Conservation (phyloP, 768 basidiomycete genomes). For the Boletus speciosus region DNA sequence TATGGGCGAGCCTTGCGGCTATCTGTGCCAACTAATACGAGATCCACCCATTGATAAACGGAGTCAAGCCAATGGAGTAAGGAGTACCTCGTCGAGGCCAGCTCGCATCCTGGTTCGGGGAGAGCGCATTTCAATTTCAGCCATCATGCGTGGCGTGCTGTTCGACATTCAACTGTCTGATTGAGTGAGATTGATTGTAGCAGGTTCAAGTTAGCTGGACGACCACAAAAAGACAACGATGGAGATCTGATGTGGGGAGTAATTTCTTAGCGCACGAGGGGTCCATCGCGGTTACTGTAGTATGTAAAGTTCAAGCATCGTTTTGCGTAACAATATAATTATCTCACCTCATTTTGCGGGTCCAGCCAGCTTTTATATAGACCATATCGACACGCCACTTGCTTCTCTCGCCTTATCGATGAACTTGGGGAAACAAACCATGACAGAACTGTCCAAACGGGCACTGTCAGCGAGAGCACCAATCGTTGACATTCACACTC, state of each 20-base stretch:
- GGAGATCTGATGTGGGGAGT: not conserved
- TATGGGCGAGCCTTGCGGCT: constrained; percentile 22
- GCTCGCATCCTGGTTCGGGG: constrained; percentile 18
- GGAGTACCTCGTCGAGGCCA: constrained; percentile 29
- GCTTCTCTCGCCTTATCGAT: constrained; percentile 24
- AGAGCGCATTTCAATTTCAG: constrained; percentile 9
- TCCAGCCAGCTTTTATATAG: constrained; percentile 11
- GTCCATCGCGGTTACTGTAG: constrained; percentile 9
- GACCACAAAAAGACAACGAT: constrained; percentile 2
- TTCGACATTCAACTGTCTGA: constrained; percentile 3
- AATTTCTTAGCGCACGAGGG: not conserved
- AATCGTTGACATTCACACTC: constrained; percentile 82
- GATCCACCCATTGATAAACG: not conserved
- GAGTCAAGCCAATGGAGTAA: not conserved
- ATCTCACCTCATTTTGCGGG: constrained; percentile 12
- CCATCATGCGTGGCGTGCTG: not conserved
- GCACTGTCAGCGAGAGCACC: constrained; percentile 28
- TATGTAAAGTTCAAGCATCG: constrained; percentile 10
- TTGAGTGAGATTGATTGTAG: not conserved
- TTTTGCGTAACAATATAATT: constrained; percentile 13
- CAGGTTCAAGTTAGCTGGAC: not conserved
- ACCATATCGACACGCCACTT: constrained; percentile 8
- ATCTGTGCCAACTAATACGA: constrained; percentile 24
- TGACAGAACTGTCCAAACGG: constrained; percentile 24
- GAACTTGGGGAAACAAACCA: constrained; percentile 22